Evolutionary conservation across 2,329 filamentous ascomycete species (phyloP), one percentile per base, ranked within the genome.

Genomic region (Diaporthe citrichinensis): DNA sequence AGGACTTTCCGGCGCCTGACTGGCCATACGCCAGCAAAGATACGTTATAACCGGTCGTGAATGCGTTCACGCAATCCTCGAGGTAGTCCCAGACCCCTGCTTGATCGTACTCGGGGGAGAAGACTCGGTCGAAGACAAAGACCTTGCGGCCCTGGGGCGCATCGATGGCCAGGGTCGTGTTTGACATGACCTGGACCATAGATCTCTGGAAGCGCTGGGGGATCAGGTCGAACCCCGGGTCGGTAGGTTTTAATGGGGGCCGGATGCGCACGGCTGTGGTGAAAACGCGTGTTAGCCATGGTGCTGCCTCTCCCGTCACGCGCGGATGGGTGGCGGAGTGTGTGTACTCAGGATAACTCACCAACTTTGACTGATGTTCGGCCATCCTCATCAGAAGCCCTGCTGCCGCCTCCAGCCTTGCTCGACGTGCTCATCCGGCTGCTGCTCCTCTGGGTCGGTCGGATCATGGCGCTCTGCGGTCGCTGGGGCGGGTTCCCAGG

Each of bases 11-110:
- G 15, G 97, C 95, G 74, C 97, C 97, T 39, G 97, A 99, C 87
- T 99, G 97, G 79, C 97, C 97, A 81, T 99, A 99, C 65, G 97
- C 97, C 80, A 99, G 88, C 68, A 99, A 92, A 4, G 97, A 99
- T 75, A 99, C 97, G 91, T 99, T 99, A 90, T 98, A 99, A 73
- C 97, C 97, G 82, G 98, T 95, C 1, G 97, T 88, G 80, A 99
- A 99, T 3, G 96, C 94, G 80, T 89, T 92, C 79, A 98, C 94
- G 80, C 95, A 97, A 79, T 99, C 97, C 77, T 92, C 92, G 67
- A 99, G 88, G 81, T 99, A 99, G 62, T 98, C 94, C 94, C 96
- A 99, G 62, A 99, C 87, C 62, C 96, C 96, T 79, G 97, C 94
- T 83, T 99, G 97, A 76, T 91, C 90, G 10, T 95, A 89, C 2